These are phyloP conservation scores for Brassica incana DNA, from an alignment of 345 rosid genomes.

Conservation along the genomic window DNA sequence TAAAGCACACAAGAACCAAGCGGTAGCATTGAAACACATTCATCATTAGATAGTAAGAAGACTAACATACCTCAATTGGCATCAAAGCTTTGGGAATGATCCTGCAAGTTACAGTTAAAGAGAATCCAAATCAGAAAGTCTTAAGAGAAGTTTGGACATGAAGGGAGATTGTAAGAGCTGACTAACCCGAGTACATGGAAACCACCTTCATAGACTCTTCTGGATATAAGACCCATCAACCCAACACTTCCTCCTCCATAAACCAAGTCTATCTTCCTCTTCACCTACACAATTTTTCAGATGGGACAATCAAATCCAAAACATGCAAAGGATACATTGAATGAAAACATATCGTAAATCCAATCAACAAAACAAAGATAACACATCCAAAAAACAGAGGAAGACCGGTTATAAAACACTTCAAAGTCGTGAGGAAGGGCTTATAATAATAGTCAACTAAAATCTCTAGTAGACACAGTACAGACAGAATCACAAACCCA, in stretches of 20 bases:
- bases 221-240: slow-evolving; percentile 90
- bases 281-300: slow-evolving; percentile 51
- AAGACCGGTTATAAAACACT: not conserved
- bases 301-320: not conserved
- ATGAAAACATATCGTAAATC: not conserved
- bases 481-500: slow-evolving; percentile 15
- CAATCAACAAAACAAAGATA: not conserved
- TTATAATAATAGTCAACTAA: not conserved
- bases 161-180: not conserved
- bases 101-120: slow-evolving; percentile 55
- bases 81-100: slow-evolving; percentile 92
- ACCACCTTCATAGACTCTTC: slow-evolving; percentile 80
- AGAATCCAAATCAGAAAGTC: slow-evolving; percentile 20
- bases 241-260: slow-evolving; percentile 99
- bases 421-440: not conserved
- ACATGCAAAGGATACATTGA: not conserved
- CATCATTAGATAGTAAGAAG: slow-evolving; percentile 1
- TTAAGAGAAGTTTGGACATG: slow-evolving; percentile 7
- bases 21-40: not conserved
- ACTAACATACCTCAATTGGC: slow-evolving; percentile 76
- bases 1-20: slow-evolving; percentile 1
- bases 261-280: slow-evolving; percentile 83
- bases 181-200: slow-evolving; percentile 90
- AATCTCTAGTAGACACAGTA: not conserved
- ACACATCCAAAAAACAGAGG: slow-evolving; percentile 2